A percentile compares a stretch with the other conserved stretches of the same genome.
Evolutionary conservation across 495 filamentous ascomycete species (phyloP).

Genomic region (Penicillium manginii): DNA sequence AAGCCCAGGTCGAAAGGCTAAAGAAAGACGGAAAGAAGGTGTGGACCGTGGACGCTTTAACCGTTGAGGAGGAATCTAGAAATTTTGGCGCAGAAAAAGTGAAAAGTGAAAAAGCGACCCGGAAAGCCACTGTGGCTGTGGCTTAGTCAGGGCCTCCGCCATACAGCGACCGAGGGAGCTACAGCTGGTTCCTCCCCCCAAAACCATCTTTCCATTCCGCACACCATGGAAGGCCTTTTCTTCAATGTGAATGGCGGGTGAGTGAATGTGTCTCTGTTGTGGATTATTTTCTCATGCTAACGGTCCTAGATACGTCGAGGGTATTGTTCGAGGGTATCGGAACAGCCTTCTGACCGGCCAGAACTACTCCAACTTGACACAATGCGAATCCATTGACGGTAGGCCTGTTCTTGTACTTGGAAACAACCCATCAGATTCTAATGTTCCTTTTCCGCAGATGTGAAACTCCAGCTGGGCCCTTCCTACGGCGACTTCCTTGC

Average conservation of each 20-base stretch:
- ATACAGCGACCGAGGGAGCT: slow-evolving; percentile 25
- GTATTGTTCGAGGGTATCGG: slow-evolving; percentile 94
- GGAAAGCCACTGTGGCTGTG: slow-evolving; percentile 36
- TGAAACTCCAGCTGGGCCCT: slow-evolving; percentile 95
- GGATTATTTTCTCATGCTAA: slow-evolving; percentile 28
- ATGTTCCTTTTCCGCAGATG: slow-evolving; percentile 59
- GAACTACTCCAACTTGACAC: slow-evolving; percentile 94
- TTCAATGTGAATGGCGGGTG: slow-evolving; percentile 97
- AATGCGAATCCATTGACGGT: slow-evolving; percentile 99
- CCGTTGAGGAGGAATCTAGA: slow-evolving; percentile 35
- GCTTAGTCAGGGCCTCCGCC: slow-evolving; percentile 27
- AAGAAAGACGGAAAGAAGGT: slow-evolving; percentile 26
- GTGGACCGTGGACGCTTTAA: slow-evolving; percentile 30
- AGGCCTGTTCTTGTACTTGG: slow-evolving; percentile 23
- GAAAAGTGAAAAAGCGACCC: slow-evolving; percentile 21
- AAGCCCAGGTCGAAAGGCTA: slow-evolving; percentile 21
- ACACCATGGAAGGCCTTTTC: slow-evolving; percentile 87
- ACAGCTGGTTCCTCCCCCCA: slow-evolving; percentile 20
- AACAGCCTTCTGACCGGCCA: slow-evolving; percentile 87
- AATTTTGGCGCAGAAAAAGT: slow-evolving; percentile 41
- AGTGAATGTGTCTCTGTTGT: slow-evolving; percentile 20
- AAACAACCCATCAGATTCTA: slow-evolving; percentile 9
- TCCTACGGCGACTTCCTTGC: slow-evolving; percentile 97
- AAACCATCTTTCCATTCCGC: slow-evolving; percentile 23
- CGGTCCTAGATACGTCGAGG: slow-evolving; percentile 81